Evolutionary conservation across 108 stramenopile genomes (phyloP).

Genomic region (Craspedostauros australis): DNA sequence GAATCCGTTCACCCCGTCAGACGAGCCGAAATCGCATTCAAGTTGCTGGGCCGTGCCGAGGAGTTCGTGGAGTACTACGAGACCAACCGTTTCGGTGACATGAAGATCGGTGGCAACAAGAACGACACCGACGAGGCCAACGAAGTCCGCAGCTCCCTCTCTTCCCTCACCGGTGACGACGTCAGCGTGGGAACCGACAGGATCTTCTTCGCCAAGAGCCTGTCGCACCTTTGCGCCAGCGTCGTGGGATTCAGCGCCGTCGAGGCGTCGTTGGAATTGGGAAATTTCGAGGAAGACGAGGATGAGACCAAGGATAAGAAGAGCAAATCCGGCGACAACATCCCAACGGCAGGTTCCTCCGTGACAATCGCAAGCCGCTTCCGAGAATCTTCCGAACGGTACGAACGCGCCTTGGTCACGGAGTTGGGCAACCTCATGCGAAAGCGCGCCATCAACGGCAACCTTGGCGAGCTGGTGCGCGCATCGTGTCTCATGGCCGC

Average conservation of each 20-base stretch:
- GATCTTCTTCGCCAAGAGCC: constrained; percentile 81
- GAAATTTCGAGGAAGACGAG: constrained; percentile 75
- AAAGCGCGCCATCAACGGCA: constrained; percentile 62
- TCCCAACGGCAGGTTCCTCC: constrained; percentile 12
- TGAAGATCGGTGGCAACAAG: constrained; percentile 62
- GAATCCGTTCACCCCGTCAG: constrained; percentile 88
- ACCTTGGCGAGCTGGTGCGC: constrained; percentile 69
- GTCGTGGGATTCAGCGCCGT: constrained; percentile 87
- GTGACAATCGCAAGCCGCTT: constrained; percentile 50
- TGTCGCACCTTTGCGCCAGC: constrained; percentile 81
- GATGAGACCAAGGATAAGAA: constrained; percentile 44
- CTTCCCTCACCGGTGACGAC: constrained; percentile 85
- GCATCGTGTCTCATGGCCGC: constrained; percentile 75
- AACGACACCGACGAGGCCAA: constrained; percentile 43
- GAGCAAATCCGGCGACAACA: constrained; percentile 14
- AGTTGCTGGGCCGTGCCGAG: constrained; percentile 65
- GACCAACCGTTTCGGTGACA: constrained; percentile 85
- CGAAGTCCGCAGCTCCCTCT: constrained; percentile 64
- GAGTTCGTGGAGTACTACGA: constrained; percentile 88
- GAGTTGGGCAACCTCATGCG: constrained; percentile 75
- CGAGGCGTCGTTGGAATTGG: constrained; percentile 82
- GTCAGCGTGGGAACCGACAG: constrained; percentile 82
- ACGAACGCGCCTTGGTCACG: constrained; percentile 73
- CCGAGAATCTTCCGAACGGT: constrained; percentile 80
- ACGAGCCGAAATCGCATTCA: constrained; percentile 82